A percentile compares a stretch with the other conserved stretches of the same genome.
These are phyloP conservation scores for Metschnikowia matae DNA, from an alignment of 805 yeast species.

Conservation along the genomic window DNA sequence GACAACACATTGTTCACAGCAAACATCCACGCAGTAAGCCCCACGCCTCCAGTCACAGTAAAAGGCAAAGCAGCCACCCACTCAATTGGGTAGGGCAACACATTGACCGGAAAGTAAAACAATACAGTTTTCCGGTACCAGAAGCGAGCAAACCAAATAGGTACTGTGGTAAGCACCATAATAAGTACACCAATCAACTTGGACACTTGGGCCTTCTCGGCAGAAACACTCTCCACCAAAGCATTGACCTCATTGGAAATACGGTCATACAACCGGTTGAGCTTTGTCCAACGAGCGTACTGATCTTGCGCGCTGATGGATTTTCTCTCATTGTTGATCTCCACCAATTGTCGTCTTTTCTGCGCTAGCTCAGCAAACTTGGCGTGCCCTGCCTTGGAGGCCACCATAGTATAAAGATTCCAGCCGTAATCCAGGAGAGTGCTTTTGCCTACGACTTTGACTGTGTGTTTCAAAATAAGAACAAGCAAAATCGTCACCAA, in stretches of 20 bases:
- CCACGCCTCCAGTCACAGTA: slow-evolving; percentile 58
- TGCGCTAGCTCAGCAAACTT: slow-evolving; percentile 21
- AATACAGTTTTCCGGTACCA: slow-evolving; percentile 52
- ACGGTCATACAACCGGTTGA: slow-evolving; percentile 67
- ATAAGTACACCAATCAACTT: slow-evolving; percentile 30
- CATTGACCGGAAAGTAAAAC: slow-evolving; percentile 54
- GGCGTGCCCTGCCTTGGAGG: slow-evolving; percentile 33
- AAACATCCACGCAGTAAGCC: slow-evolving; percentile 55
- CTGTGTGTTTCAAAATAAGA: slow-evolving; percentile 20
- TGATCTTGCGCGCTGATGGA: slow-evolving; percentile 83
- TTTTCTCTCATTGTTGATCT: slow-evolving; percentile 50
- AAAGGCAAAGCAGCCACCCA: slow-evolving; percentile 62
- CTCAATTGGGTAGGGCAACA: slow-evolving; percentile 53
- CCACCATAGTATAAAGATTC: slow-evolving; percentile 31
- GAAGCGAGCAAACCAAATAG: slow-evolving; percentile 46
- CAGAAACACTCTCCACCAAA: slow-evolving; percentile 36
- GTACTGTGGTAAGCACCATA: slow-evolving; percentile 41
- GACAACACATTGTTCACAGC: slow-evolving; percentile 31
- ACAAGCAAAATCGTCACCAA: slow-evolving; percentile 28
- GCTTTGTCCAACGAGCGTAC: slow-evolving; percentile 93
- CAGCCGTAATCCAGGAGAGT: slow-evolving; percentile 34
- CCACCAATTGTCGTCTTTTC: slow-evolving; percentile 42
- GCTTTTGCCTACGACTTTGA: slow-evolving; percentile 35
- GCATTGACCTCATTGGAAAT: slow-evolving; percentile 48
- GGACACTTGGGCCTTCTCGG: slow-evolving; percentile 33